Evolutionary conservation across 2,329 filamentous ascomycete species (phyloP).

Genomic region (Botryotinia calthae): DNA sequence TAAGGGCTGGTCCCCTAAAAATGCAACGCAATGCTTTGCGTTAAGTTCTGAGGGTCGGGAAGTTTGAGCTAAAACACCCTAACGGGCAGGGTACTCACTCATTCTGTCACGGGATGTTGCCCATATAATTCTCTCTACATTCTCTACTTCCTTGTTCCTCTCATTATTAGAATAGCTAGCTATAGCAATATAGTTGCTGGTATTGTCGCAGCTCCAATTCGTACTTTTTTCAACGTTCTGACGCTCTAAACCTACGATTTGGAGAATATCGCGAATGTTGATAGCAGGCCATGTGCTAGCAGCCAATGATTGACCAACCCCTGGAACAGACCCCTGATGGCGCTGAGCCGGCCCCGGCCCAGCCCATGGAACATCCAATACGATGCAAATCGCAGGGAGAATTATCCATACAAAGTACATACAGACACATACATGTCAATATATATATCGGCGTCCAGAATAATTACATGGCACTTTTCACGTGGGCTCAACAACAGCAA

Average conservation of each 20-base stretch:
- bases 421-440: too few relatives aligned
- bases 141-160: background rate
- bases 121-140: slow-evolving; percentile 10
- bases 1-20: background rate
- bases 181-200: background rate
- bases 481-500: background rate
- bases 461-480: background rate
- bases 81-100: slow-evolving; percentile 18
- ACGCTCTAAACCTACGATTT: slow-evolving; percentile 7
- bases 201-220: background rate
- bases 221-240: background rate
- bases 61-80: slow-evolving; percentile 14
- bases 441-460: background rate
- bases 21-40: slow-evolving; percentile 11
- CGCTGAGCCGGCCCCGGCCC: background rate
- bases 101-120: slow-evolving; percentile 18
- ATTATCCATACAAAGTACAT: background rate
- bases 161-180: background rate
- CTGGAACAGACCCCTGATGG: slow-evolving; percentile 2
- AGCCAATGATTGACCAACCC: slow-evolving; percentile 13
- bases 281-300: background rate
- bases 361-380: background rate
- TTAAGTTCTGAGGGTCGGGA: slow-evolving; percentile 10
- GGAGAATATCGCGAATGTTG: slow-evolving; percentile 16
- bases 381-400: background rate